These are phyloP conservation scores for Quercus engelmannii DNA, from an alignment of 306 rosid species.

Conservation along the genomic window DNA sequence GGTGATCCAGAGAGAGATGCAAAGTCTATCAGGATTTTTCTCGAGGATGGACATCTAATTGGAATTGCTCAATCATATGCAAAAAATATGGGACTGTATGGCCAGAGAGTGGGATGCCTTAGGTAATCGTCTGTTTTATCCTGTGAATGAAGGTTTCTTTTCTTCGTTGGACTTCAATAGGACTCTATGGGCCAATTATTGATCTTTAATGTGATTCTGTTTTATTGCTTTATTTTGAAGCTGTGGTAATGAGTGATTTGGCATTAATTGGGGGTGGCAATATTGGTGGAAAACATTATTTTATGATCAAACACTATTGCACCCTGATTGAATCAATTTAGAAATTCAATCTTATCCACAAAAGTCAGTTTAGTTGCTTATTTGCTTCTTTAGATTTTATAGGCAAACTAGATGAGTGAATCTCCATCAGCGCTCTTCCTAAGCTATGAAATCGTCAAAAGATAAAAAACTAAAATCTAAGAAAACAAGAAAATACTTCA, in stretches of 20 bases:
- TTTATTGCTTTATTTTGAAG: background rate
- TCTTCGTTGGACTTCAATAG: background rate
- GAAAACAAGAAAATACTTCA: background rate
- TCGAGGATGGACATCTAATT: conserved; percentile 81
- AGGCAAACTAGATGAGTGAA: background rate
- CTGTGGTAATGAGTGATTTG: background rate
- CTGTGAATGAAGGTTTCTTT: conserved; percentile 7
- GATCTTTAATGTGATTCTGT: too few relatives aligned
- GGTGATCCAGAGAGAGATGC: conserved; percentile 89
- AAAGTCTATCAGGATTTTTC: conserved; percentile 80
- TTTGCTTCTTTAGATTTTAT: background rate
- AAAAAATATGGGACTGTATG: conserved; percentile 96
- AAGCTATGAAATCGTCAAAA: background rate
- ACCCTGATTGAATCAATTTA: too few relatives aligned
- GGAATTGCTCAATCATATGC: conserved; percentile 96
- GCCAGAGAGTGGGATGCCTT: conserved; percentile 95
- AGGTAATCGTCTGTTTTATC: conserved; percentile 51
- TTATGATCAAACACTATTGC: background rate
- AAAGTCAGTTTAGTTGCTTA: background rate
- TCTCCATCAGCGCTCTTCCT: background rate
- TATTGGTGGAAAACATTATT: background rate
- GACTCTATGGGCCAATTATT: background rate
- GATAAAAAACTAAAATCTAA: background rate
- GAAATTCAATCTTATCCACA: background rate
- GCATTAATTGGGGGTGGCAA: background rate